A percentile compares a stretch with the other conserved stretches of the same genome.
These are phyloP conservation scores for Yamadazyma conglobata DNA, from an alignment of 1,139 yeast genomes.

Conservation along the genomic window DNA sequence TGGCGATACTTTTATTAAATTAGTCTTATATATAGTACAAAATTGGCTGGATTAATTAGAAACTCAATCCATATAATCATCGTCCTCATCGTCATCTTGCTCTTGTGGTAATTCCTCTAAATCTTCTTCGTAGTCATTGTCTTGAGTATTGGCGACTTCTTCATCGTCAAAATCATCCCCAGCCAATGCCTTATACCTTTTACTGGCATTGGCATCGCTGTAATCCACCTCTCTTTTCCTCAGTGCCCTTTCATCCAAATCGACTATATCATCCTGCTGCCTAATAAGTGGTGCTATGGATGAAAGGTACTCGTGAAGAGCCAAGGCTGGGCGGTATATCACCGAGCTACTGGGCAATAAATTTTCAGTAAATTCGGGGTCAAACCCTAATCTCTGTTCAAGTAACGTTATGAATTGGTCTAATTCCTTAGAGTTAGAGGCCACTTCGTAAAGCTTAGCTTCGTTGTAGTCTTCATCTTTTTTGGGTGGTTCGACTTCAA, in stretches of 20 bases:
- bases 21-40: too few species aligned
- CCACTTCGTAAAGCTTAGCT: constrained; percentile 45
- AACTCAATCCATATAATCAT: constrained; percentile 10
- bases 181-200: constrained; percentile 3
- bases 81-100: constrained; percentile 12
- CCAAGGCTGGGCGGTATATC: constrained; percentile 25
- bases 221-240: constrained; percentile 14
- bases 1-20: background rate
- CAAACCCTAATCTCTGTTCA: constrained; percentile 19
- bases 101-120: constrained; percentile 5
- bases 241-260: constrained; percentile 9
- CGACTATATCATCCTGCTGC: constrained; percentile 10
- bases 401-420: constrained; percentile 28
- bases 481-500: constrained; percentile 20
- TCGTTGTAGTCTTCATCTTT: constrained; percentile 8
- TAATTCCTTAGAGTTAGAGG: constrained; percentile 32
- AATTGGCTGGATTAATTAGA: too few species aligned
- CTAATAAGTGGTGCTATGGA: constrained; percentile 20
- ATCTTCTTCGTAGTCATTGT: constrained; percentile 9
- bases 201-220: constrained; percentile 7
- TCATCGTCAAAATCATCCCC: too few species aligned
- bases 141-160: constrained; percentile 6
- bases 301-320: constrained; percentile 25
- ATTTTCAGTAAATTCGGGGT: constrained; percentile 7
- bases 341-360: constrained; percentile 21